These are phyloP conservation scores for Quercus lobata DNA, from an alignment of 331 rosid species.

Conservation along the genomic window DNA sequence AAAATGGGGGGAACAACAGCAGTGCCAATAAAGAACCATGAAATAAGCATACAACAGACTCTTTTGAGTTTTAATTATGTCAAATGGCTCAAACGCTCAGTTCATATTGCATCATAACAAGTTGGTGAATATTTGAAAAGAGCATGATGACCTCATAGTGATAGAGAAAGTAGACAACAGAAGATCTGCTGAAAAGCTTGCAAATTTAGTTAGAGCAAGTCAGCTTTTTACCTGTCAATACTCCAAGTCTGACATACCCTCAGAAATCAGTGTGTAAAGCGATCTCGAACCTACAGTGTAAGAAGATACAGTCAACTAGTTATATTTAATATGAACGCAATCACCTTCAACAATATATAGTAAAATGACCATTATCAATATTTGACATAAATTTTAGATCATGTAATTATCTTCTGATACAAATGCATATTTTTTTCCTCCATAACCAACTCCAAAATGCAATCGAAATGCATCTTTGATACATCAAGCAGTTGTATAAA, in stretches of 20 bases:
- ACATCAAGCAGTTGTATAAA: neutral
- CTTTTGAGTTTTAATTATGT: neutral
- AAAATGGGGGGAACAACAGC: neutral
- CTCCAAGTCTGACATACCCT: conserved; percentile 84
- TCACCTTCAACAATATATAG: neutral
- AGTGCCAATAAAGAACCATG: neutral
- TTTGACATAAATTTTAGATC: conserved; percentile 4
- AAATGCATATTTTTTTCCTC: conserved; percentile 2
- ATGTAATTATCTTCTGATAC: neutral
- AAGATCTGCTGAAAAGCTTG: conserved; percentile 5
- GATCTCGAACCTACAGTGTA: conserved; percentile 71
- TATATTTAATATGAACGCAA: conserved; percentile 9
- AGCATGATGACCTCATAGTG: neutral
- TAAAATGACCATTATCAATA: conserved; percentile 1
- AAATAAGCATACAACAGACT: neutral
- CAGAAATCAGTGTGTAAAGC: conserved; percentile 69
- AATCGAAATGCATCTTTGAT: neutral
- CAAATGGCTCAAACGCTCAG: no score
- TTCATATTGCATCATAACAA: neutral
- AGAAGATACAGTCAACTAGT: conserved; percentile 1
- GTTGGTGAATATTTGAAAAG: neutral
- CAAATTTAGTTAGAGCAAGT: neutral
- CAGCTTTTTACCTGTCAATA: conserved; percentile 71
- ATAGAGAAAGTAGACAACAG: neutral
- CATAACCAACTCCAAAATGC: neutral